Evolutionary conservation across 2,329 filamentous ascomycete species (phyloP).

Genomic region (Fusarium dimerum): DNA sequence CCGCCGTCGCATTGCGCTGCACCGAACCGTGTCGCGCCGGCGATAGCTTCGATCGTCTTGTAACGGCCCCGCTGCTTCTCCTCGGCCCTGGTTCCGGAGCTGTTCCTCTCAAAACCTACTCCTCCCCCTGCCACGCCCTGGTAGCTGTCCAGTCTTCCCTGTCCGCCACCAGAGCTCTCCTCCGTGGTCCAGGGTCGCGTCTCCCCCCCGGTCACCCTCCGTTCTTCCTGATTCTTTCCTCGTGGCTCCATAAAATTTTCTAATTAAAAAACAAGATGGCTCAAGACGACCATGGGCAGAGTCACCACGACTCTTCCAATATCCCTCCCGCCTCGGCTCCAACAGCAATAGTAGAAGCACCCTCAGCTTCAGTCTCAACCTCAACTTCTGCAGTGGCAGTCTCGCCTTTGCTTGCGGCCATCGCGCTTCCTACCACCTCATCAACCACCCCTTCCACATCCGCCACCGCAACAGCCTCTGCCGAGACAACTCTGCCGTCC

Average conservation of each 20-base stretch:
- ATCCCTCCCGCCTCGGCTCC: conserved; percentile 27
- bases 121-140: conserved; percentile 28
- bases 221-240: conserved; percentile 35
- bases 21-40: conserved; percentile 26
- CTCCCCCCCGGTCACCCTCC: conserved; percentile 28
- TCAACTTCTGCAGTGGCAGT: not conserved
- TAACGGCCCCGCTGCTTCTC: conserved; percentile 12
- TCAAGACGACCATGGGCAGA: conserved; percentile 34
- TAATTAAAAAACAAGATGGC: conserved; percentile 39
- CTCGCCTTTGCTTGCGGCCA: conserved; percentile 28
- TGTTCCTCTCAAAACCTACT: conserved; percentile 25
- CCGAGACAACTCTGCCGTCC: conserved; percentile 18
- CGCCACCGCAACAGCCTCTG: conserved; percentile 18
- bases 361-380: not conserved
- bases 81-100: conserved; percentile 26
- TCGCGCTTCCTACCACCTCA: conserved; percentile 20
- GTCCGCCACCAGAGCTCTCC: conserved; percentile 27
- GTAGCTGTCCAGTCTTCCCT: conserved; percentile 29
- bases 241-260: conserved; percentile 40
- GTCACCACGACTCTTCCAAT: conserved; percentile 31
- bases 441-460: conserved; percentile 13
- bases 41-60: conserved; percentile 10
- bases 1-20: conserved; percentile 20
- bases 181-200: conserved; percentile 33
- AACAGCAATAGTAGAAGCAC: conserved; percentile 12